phyloP scores from a whole-genome alignment of 1,284 basidiomycete species.

The Fomitopsis pinicola region DNA sequence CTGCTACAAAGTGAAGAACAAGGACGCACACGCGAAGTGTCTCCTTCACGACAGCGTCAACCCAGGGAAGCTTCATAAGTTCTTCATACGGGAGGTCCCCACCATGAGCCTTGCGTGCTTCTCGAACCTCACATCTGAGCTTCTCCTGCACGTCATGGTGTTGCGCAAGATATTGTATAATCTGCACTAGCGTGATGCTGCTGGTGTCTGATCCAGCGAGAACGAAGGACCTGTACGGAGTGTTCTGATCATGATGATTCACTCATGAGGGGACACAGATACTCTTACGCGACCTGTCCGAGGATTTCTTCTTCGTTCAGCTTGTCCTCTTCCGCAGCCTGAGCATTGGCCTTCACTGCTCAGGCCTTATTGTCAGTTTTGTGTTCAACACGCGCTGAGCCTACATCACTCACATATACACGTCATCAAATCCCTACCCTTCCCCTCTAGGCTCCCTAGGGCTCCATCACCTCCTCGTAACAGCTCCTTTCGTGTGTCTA shows the following conservation, averaged over 20 bases:
- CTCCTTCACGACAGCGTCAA: constrained; percentile 7
- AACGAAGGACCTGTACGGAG: background rate
- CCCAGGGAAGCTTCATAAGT: constrained; percentile 1
- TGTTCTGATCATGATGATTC: too few species aligned
- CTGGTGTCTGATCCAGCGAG: constrained; percentile 17
- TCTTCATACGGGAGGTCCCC: constrained; percentile 2
- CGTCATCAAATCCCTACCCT: constrained; percentile 42
- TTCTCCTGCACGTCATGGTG: constrained; percentile 1
- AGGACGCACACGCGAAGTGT: background rate
- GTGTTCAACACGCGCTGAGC: constrained; percentile 13
- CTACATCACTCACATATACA: constrained; percentile 35
- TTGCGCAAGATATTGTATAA: background rate
- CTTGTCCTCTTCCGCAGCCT: constrained; percentile 6
- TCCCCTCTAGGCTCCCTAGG: constrained; percentile 26
- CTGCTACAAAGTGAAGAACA: background rate
- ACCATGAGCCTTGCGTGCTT: background rate
- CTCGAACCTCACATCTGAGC: constrained; percentile 1
- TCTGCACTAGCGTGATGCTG: constrained; percentile 2
- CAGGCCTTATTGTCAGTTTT: too few species aligned
- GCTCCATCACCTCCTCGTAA: constrained; percentile 30
- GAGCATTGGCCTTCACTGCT: constrained; percentile 10
- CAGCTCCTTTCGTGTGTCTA: constrained; percentile 32
- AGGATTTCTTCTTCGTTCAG: background rate
- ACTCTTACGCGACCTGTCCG: constrained; percentile 10
- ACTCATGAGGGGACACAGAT: background rate